A percentile compares a stretch with the other conserved stretches of the same genome.
Conservation (phyloP, 2,329 filamentous ascomycete species). For the Fusarium tjaetaba region DNA sequence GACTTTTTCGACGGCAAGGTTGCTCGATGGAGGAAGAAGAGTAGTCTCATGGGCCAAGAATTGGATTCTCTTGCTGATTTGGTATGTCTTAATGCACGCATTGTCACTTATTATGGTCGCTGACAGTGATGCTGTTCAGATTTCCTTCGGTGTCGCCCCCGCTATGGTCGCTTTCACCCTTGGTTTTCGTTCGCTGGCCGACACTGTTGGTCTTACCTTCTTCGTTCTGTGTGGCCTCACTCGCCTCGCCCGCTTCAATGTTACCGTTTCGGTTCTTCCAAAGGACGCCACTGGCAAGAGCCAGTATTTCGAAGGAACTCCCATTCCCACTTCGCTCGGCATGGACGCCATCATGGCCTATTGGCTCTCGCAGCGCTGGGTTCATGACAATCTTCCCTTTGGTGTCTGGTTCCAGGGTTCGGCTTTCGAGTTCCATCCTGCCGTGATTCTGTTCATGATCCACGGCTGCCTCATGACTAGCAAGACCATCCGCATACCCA, state of each 20-base stretch:
- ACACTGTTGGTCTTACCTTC: constrained; percentile 82
- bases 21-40: constrained; percentile 95
- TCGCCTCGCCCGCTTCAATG: constrained; percentile 95
- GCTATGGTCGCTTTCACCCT: constrained; percentile 89
- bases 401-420: constrained; percentile 76
- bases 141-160: constrained; percentile 94
- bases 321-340: constrained; percentile 88
- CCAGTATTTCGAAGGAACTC: constrained; percentile 95
- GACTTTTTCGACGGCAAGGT: constrained; percentile 98
- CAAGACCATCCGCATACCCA: constrained; percentile 93
- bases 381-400: constrained; percentile 80
- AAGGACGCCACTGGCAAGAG: constrained; percentile 94
- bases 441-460: constrained; percentile 81
- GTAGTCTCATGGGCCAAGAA: constrained; percentile 97
- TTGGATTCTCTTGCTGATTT: constrained; percentile 94
- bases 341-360: constrained; percentile 88
- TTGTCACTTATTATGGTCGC: not conserved
- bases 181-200: constrained; percentile 83
- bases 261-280: constrained; percentile 87
- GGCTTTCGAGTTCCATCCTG: constrained; percentile 83
- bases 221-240: constrained; percentile 97
- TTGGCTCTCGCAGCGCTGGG: constrained; percentile 85
- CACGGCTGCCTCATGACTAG: constrained; percentile 96
- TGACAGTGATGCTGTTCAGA: constrained; percentile 60
- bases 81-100: constrained; percentile 62